phyloP scores from a whole-genome alignment of 805 yeast genomes.

The Cyberlindnera mrakii region DNA sequence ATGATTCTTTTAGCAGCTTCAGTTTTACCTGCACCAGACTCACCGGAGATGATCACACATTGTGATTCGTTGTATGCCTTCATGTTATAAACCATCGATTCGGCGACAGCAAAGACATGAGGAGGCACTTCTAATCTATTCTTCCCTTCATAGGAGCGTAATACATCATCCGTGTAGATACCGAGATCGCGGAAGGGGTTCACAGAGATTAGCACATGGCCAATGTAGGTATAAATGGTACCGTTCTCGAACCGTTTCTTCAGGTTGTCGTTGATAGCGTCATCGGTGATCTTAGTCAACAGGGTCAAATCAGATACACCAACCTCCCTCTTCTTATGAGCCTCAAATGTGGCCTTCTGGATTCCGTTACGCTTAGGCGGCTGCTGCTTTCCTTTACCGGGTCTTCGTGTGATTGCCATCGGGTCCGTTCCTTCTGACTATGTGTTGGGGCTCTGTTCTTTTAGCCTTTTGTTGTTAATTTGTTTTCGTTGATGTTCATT shows the following conservation, averaged over 20 bases:
- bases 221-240: conserved; percentile 87
- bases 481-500: not conserved
- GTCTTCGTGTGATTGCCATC: conserved; percentile 78
- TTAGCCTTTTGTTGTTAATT: not conserved
- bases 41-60: conserved; percentile 96
- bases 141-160: conserved; percentile 79
- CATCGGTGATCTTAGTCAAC: conserved; percentile 83
- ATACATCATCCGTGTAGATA: conserved; percentile 76
- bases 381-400: conserved; percentile 49
- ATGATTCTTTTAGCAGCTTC: conserved; percentile 97
- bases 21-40: conserved; percentile 97
- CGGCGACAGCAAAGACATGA: conserved; percentile 97
- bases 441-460: no score
- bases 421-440: not conserved
- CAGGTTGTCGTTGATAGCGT: conserved; percentile 85
- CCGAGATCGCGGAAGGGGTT: conserved; percentile 97
- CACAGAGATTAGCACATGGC: conserved; percentile 90
- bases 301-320: conserved; percentile 95
- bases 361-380: conserved; percentile 57
- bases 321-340: conserved; percentile 88
- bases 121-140: conserved; percentile 96
- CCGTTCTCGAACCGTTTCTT: conserved; percentile 86
- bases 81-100: conserved; percentile 91
- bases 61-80: conserved; percentile 92
- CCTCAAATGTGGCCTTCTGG: conserved; percentile 86